Base-by-base conservation (phyloP, 257 asterid species). In the Coffea canephora region DNA sequence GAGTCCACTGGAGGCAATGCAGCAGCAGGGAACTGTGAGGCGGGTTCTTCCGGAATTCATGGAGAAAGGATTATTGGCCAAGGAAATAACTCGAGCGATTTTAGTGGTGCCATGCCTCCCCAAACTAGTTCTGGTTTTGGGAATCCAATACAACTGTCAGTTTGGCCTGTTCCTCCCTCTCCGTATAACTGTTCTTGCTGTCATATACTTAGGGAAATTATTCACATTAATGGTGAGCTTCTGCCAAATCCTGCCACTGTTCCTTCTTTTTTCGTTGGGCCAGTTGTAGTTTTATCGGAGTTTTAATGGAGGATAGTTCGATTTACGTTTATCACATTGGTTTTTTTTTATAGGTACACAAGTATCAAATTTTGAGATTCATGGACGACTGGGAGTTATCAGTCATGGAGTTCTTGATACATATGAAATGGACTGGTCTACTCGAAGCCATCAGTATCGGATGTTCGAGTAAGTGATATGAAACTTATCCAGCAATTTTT, bases 301-400 rank as follows among this genome's bases (percentile, higher is more conserved):
- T 3, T 19, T 41, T 61, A 48, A 73, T 0, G 52, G 11, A 3
- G 8, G 27, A 31, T 31, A 31, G 2, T 52, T 39, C n/a, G 4
- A 9, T 13, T n/a, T 11, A 49, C 36, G 54, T 48, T 13, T 66
- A 8, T n/a, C 23, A 39, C 14, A 19, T 50, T 1, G 21, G 0
- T 1, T 39, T 74, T 49, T 50, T 27, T 46, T 27, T 46, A 10
- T 34, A 93, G 98, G 93, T 15, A 71, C 50, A 69, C 64, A 69
- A 15, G 81, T 86, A 41, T 74, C 79, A 69, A 90, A 84, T 85
- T 90, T 94, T 81, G 90, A 87, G 21, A 82, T 94, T 69, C 94
- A 91, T 81, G 98, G 97, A 79, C 80, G 85, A 71, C 36, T 94
- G 19, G 96, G 97, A 41, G 43, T 84, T 6, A 82, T 94, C 65